phyloP scores from a whole-genome alignment of 31 red algal genomes.

The Asparagopsis taxiformis region DNA sequence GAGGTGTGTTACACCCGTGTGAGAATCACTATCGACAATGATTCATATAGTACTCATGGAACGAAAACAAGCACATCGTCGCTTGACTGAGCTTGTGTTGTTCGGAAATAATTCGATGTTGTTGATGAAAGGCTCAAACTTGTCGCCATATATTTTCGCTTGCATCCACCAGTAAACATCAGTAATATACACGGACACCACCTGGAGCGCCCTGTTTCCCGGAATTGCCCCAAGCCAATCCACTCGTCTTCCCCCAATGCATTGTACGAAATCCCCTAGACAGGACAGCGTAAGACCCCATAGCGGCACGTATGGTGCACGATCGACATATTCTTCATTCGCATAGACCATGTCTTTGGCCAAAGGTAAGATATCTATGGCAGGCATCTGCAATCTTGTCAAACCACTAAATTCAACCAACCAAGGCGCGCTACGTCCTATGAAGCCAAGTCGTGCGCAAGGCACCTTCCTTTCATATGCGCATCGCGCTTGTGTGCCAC shows the following conservation, averaged over 20 bases:
- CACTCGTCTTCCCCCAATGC: constrained; percentile 29
- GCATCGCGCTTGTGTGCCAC: neutral
- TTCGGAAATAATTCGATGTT: too few species aligned
- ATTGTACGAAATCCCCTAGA: constrained; percentile 37
- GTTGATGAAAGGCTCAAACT: too few species aligned
- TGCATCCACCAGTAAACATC: too few species aligned
- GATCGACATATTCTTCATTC: neutral
- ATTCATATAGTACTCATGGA: too few species aligned
- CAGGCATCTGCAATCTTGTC: constrained; percentile 14
- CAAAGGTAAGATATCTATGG: constrained; percentile 31
- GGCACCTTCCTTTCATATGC: neutral
- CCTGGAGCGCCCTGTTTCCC: constrained; percentile 4
- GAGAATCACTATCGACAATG: too few species aligned
- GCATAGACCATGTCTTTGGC: constrained; percentile 18
- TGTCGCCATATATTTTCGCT: too few species aligned
- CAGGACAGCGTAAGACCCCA: constrained; percentile 52
- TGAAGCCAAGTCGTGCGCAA: neutral
- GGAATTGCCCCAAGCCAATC: constrained; percentile 25
- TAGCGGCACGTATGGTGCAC: constrained; percentile 13
- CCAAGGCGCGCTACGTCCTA: neutral
- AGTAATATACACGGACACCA: too few species aligned
- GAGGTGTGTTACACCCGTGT: too few species aligned
- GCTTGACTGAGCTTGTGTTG: too few species aligned
- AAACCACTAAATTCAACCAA: neutral
- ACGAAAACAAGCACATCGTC: too few species aligned